These are phyloP conservation scores for Phytophthora pisi DNA, from an alignment of 352 stramenopile genomes.

Conservation along the genomic window DNA sequence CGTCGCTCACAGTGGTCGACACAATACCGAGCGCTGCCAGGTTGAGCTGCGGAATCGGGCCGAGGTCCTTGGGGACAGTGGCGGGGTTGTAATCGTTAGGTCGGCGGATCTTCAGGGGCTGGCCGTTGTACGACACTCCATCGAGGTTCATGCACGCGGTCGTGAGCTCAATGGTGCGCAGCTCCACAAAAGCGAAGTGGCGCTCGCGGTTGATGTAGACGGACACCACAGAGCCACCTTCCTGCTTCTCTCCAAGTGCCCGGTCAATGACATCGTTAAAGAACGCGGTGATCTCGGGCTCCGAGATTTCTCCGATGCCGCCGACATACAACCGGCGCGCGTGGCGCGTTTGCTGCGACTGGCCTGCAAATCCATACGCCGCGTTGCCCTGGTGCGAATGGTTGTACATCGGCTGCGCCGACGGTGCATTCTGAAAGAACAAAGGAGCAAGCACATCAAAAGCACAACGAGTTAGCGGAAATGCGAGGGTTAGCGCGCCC, in stretches of 20 bases:
- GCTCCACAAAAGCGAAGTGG: constrained; percentile 98
- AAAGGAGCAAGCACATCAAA: constrained; percentile 13
- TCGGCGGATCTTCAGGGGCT: constrained; percentile 95
- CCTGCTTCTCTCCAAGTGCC: constrained; percentile 75
- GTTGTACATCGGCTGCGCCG: constrained; percentile 21
- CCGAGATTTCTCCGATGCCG: constrained; percentile 84
- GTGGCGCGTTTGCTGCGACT: constrained; percentile 95
- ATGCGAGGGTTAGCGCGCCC: constrained; percentile 24
- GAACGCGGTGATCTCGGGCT: constrained; percentile 89
- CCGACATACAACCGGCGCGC: constrained; percentile 97
- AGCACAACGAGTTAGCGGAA: constrained; percentile 38
- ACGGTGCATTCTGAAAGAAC: constrained; percentile 28
- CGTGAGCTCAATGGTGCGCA: constrained; percentile 96
- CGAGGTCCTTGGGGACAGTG: constrained; percentile 85
- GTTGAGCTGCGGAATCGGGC: constrained; percentile 90
- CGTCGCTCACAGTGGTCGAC: constrained; percentile 94
- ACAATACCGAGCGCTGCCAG: constrained; percentile 94
- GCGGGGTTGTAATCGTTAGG: constrained; percentile 98
- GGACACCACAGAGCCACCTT: constrained; percentile 79
- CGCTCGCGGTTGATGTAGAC: constrained; percentile 97
- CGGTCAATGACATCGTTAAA: constrained; percentile 93
- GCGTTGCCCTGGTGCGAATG: constrained; percentile 28
- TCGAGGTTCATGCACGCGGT: constrained; percentile 97
- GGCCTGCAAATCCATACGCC: constrained; percentile 33
- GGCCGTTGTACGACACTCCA: constrained; percentile 94